Conservation (phyloP, 208 protist species). For the Strigomonas oncopelti region DNA sequence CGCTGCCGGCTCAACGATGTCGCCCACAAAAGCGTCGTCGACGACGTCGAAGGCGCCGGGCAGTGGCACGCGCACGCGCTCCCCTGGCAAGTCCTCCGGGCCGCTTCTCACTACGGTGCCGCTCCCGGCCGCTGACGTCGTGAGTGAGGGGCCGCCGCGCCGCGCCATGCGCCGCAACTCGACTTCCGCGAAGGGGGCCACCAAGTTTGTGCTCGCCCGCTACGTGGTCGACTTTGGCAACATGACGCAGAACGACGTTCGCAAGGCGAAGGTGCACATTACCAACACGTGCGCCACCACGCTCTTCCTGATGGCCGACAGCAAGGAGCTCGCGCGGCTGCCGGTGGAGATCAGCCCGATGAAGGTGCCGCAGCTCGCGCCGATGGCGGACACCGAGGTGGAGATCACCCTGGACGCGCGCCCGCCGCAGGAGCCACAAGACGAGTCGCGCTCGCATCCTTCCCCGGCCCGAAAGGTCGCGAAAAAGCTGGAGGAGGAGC, state of each 20-base stretch:
- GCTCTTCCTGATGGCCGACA: slow-evolving; percentile 77
- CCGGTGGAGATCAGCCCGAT: slow-evolving; percentile 73
- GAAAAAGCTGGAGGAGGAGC: background rate
- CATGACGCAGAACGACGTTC: slow-evolving; percentile 84
- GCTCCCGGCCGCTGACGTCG: background rate
- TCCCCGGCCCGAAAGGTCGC: too few species aligned
- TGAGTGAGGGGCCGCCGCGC: slow-evolving; percentile 15
- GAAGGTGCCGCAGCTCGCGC: slow-evolving; percentile 66
- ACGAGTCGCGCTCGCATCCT: slow-evolving; percentile 9
- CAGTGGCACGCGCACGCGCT: background rate
- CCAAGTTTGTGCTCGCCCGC: slow-evolving; percentile 69
- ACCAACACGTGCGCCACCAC: slow-evolving; percentile 77
- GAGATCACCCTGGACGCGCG: slow-evolving; percentile 51
- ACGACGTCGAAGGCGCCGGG: too few species aligned
- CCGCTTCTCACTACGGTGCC: background rate
- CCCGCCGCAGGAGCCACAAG: slow-evolving; percentile 14
- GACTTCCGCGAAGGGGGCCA: slow-evolving; percentile 27
- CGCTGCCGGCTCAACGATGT: too few species aligned
- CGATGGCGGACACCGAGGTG: slow-evolving; percentile 44
- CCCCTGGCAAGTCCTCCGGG: background rate
- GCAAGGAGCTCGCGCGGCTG: slow-evolving; percentile 50
- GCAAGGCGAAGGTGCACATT: slow-evolving; percentile 71
- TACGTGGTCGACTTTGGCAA: slow-evolving; percentile 94
- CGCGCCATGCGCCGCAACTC: slow-evolving; percentile 52
- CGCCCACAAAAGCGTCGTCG: background rate